phyloP scores from a whole-genome alignment of 768 basidiomycete species.

The Steccherinum ochraceum region DNA sequence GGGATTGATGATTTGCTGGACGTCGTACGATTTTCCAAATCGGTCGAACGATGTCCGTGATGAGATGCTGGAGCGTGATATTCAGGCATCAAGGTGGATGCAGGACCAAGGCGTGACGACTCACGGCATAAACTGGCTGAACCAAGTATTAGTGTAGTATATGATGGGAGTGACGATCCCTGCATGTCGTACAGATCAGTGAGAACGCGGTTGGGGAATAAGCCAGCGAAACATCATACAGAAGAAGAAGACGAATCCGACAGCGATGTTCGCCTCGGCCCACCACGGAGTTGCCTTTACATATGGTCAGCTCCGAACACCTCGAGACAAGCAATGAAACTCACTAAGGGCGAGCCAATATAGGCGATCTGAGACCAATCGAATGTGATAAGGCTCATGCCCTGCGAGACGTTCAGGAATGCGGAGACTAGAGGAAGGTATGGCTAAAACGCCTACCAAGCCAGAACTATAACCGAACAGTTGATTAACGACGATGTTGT shows the following conservation, averaged over 20 bases:
- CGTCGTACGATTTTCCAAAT: conserved; percentile 31
- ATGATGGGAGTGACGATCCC: conserved; percentile 31
- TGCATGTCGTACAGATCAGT: conserved; percentile 2
- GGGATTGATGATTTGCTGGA: conserved; percentile 29
- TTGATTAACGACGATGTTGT: conserved; percentile 70
- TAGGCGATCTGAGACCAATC: conserved; percentile 75
- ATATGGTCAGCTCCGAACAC: neutral
- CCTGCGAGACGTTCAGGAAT: conserved; percentile 35
- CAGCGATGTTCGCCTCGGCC: conserved; percentile 61
- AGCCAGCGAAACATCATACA: conserved; percentile 19
- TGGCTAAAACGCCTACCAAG: conserved; percentile 21
- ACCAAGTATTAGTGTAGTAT: conserved; percentile 29
- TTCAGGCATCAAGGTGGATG: neutral
- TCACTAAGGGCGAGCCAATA: conserved; percentile 54
- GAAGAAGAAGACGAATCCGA: conserved; percentile 36
- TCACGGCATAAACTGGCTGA: conserved; percentile 22
- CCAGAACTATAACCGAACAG: conserved; percentile 79
- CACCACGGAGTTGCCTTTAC: conserved; percentile 45
- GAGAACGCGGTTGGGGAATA: conserved; percentile 4
- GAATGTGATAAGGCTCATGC: conserved; percentile 64
- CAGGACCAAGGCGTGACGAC: neutral
- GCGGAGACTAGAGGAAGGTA: neutral
- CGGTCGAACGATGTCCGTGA: conserved; percentile 34
- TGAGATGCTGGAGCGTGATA: conserved; percentile 35
- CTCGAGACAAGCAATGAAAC: conserved; percentile 3